These are phyloP conservation scores for Russula earlei DNA, from an alignment of 768 basidiomycete genomes.

Conservation along the genomic window DNA sequence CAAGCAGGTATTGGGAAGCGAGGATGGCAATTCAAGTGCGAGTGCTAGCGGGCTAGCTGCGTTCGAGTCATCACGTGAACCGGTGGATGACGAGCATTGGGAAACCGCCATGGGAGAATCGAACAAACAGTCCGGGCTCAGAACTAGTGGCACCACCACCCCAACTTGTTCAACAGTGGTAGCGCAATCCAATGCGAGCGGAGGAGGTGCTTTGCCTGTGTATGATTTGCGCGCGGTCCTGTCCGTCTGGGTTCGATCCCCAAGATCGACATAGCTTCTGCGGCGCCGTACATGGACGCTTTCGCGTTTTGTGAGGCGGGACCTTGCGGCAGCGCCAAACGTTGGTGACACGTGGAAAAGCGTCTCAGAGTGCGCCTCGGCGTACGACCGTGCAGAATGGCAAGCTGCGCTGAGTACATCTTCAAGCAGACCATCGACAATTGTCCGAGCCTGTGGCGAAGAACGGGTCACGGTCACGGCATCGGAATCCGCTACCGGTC, in stretches of 20 bases:
- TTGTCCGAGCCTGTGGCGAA: constrained; percentile 52
- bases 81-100: constrained; percentile 14
- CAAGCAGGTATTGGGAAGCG: constrained; percentile 18
- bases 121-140: constrained; percentile 8
- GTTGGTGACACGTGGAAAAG: constrained; percentile 54
- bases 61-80: constrained; percentile 8
- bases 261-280: constrained; percentile 33
- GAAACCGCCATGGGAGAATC: constrained; percentile 16
- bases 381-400: constrained; percentile 56
- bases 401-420: constrained; percentile 77
- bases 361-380: constrained; percentile 51
- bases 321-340: constrained; percentile 46
- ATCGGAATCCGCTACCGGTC: constrained; percentile 41
- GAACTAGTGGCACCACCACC: not conserved
- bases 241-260: not conserved
- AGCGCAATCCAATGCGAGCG: constrained; percentile 6
- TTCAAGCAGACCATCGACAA: constrained; percentile 66
- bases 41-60: constrained; percentile 5
- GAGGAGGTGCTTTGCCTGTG: not conserved
- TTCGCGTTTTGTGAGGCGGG: constrained; percentile 55
- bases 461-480: constrained; percentile 59
- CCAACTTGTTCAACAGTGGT: not conserved
- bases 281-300: constrained; percentile 58
- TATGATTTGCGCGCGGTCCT: not conserved
- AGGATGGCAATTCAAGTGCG: constrained; percentile 19